Evolutionary conservation across 768 basidiomycete genomes (phyloP).

Genomic region (Phanerochaete carnosa): DNA sequence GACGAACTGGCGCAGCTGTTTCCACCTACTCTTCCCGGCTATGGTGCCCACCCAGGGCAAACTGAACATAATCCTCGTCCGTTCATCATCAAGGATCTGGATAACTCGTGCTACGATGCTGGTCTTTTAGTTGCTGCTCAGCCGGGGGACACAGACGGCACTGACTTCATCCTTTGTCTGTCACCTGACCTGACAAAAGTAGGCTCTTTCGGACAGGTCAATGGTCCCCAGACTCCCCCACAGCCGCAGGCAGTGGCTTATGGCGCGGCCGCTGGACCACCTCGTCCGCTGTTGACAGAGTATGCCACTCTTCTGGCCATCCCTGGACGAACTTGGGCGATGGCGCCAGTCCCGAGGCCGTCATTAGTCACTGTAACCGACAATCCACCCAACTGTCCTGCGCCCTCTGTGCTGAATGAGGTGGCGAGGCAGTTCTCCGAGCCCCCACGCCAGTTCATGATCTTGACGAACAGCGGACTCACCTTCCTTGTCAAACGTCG

Average conservation of each 20-base stretch:
- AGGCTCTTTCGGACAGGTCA: constrained; percentile 65
- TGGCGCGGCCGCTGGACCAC: constrained; percentile 26
- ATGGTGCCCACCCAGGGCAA: constrained; percentile 43
- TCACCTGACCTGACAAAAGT: constrained; percentile 75
- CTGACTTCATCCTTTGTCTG: constrained; percentile 71
- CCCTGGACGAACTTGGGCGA: constrained; percentile 82
- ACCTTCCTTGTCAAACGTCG: constrained; percentile 79
- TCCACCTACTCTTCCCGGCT: constrained; percentile 44
- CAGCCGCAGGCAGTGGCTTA: constrained; percentile 42
- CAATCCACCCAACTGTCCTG: constrained; percentile 32
- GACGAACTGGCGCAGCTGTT: constrained; percentile 59
- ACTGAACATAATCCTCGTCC: constrained; percentile 49
- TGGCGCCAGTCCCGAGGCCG: constrained; percentile 51
- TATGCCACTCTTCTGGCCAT: constrained; percentile 75
- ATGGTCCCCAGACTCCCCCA: constrained; percentile 39
- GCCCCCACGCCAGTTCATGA: constrained; percentile 73
- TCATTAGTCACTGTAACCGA: constrained; percentile 30
- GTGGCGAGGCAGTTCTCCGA: constrained; percentile 80
- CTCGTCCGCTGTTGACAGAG: constrained; percentile 69
- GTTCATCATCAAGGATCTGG: constrained; percentile 55
- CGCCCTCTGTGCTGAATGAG: constrained; percentile 69
- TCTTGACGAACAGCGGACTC: constrained; percentile 84
- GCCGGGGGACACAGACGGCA: constrained; percentile 68
- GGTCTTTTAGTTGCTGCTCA: constrained; percentile 73
- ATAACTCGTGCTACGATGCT: constrained; percentile 61